Evolutionary conservation across 2,329 filamentous ascomycete species (phyloP).

Genomic region (Cladosporium colombiae): DNA sequence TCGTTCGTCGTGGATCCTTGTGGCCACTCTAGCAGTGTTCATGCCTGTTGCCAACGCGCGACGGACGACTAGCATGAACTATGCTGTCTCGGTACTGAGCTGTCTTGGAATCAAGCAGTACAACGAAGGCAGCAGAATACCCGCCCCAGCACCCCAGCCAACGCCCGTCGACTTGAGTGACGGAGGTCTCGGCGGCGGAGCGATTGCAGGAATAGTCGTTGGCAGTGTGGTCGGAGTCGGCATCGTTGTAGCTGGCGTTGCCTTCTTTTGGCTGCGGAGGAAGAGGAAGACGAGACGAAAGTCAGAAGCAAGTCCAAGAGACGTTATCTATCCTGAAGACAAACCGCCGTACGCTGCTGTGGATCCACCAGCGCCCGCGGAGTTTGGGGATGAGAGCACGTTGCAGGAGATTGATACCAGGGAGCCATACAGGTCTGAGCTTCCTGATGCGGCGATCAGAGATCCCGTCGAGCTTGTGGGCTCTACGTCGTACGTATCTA

Average conservation of each 20-base stretch:
- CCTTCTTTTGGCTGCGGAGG: background rate
- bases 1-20: background rate
- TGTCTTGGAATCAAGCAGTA: background rate
- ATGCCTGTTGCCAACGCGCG: constrained; percentile 1
- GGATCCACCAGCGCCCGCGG: background rate
- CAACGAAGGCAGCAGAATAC: background rate
- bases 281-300: background rate
- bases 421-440: background rate
- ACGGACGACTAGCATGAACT: background rate
- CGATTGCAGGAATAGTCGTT: background rate
- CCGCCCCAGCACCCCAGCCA: background rate
- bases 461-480: background rate
- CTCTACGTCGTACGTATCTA: background rate
- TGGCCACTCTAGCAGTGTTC: background rate
- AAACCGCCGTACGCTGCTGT: background rate
- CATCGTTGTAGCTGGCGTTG: background rate
- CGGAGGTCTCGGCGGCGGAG: background rate
- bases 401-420: background rate
- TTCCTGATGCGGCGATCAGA: background rate
- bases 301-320: background rate
- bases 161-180: background rate
- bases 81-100: background rate
- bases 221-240: background rate
- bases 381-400: background rate
- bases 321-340: background rate